Evolutionary conservation across 2,329 filamentous ascomycete species (phyloP).

Genomic region (Colletotrichum tamarilloi): DNA sequence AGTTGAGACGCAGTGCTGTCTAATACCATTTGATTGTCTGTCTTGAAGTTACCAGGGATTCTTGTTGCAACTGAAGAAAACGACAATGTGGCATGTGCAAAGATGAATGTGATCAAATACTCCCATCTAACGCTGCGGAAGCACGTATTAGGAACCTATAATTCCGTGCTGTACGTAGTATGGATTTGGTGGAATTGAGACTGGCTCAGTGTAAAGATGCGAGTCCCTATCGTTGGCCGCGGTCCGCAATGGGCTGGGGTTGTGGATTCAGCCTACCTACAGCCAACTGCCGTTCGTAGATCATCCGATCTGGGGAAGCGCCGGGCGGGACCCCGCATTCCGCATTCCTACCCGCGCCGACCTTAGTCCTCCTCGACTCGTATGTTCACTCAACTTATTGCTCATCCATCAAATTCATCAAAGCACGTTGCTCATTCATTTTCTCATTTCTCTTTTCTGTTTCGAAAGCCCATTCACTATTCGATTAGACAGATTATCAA

Average conservation of each 20-base stretch:
- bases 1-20: slow-evolving; percentile 24
- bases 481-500: not conserved
- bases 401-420: not conserved
- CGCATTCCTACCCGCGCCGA: slow-evolving; percentile 21
- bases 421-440: not conserved
- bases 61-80: not conserved
- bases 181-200: not conserved
- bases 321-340: slow-evolving; percentile 23
- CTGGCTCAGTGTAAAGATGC: not conserved
- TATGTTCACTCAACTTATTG: not conserved
- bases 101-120: not conserved
- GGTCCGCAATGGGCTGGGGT: slow-evolving; percentile 18
- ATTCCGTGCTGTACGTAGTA: not conserved
- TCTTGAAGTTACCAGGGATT: not conserved
- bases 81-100: not conserved
- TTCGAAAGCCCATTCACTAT: not conserved
- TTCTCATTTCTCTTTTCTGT: not conserved
- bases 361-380: not conserved
- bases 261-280: slow-evolving; percentile 7
- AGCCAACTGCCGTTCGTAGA: slow-evolving; percentile 11
- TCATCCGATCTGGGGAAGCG: slow-evolving; percentile 31
- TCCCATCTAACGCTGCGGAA: not conserved
- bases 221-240: not conserved
- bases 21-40: slow-evolving; percentile 13
- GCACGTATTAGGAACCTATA: not conserved